Evolutionary conservation across 148 eudicot species (phyloP).

Genomic region (Persicaria tinctoria): DNA sequence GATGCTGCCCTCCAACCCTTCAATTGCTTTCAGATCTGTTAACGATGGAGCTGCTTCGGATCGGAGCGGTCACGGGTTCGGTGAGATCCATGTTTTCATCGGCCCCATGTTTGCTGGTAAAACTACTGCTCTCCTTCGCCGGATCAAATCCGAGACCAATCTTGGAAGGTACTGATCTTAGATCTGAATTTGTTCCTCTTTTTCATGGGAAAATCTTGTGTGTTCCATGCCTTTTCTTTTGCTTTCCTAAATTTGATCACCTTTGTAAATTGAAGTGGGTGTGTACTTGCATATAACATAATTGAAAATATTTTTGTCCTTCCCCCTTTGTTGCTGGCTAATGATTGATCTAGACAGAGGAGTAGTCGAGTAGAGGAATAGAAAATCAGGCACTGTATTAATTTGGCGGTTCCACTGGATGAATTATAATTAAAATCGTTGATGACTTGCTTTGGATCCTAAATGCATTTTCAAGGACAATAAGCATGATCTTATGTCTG

Average conservation of each 20-base stretch:
- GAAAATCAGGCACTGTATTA: too few relatives aligned
- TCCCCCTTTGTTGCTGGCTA: background rate
- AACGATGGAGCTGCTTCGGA: background rate
- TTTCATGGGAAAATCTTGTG: background rate
- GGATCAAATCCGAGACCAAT: conserved; percentile 43
- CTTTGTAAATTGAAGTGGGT: background rate
- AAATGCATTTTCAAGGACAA: background rate
- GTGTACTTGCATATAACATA: too few relatives aligned
- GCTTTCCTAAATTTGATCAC: background rate
- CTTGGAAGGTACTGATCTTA: conserved; percentile 9
- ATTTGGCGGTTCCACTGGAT: too few relatives aligned
- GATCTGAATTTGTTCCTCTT: background rate
- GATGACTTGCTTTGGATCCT: background rate
- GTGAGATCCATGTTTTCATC: conserved; percentile 72
- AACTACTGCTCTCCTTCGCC: conserved; percentile 65
- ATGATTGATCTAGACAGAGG: background rate
- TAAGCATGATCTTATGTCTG: background rate
- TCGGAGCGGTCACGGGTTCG: conserved; percentile 6
- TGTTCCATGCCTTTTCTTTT: background rate
- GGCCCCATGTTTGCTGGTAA: conserved; percentile 99
- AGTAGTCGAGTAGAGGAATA: background rate
- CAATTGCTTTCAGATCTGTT: background rate
- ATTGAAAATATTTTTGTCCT: too few relatives aligned
- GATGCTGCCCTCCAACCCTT: background rate
- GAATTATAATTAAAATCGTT: too few relatives aligned